Base-by-base conservation (phyloP, 2,329 filamentous ascomycete species). In the Aspergillus tamarii region DNA sequence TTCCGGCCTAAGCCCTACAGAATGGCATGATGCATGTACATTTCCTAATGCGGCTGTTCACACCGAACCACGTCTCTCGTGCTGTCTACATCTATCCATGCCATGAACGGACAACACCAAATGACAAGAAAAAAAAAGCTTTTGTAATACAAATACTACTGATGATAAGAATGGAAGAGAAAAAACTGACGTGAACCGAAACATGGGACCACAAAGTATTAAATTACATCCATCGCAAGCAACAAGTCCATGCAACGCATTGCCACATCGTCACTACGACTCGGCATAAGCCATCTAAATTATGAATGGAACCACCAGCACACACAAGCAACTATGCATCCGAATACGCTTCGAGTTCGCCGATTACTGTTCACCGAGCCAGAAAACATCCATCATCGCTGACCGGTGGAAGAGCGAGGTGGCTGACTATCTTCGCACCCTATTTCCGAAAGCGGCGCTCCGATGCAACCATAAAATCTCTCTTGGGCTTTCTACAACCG, bases 371-470 rank as follows among this genome's bases (percentile, higher is more conserved):
- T 48, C 21, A 23, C 21, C 12, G 21, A 16, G 12, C 21, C 21
- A 46, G 1, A 26, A 28, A 28, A 14, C 7, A 23, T 14, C 2
- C 23, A 16, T 12, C 45, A 16, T 48, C 9, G 11, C 10, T n/a
- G 26, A 26, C 45, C 23, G 7, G 19, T 48, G 2, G 16, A 48
- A 26, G 23, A 23, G 12, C 16, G 14, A 48, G 3, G n/a, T 26
- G 45, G 23, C 21, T 26, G 21, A 21, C 14, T 21, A 12, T 4
- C n/a, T 26, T 26, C 26, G 28, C 21, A 32, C 4, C 9, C 19
- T n/a, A 52, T 52, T 52, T 52, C 48, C 48, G 48, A 34, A 52
- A 30, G 48, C 48, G 48, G 34, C 48, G 11, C 19, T 9, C 19
- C 28, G 19, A 52, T 52, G 48, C 48, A 52, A 52, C 48, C 48